phyloP scores from a whole-genome alignment of 2,329 filamentous ascomycete genomes.

The Dothistroma septosporum region DNA sequence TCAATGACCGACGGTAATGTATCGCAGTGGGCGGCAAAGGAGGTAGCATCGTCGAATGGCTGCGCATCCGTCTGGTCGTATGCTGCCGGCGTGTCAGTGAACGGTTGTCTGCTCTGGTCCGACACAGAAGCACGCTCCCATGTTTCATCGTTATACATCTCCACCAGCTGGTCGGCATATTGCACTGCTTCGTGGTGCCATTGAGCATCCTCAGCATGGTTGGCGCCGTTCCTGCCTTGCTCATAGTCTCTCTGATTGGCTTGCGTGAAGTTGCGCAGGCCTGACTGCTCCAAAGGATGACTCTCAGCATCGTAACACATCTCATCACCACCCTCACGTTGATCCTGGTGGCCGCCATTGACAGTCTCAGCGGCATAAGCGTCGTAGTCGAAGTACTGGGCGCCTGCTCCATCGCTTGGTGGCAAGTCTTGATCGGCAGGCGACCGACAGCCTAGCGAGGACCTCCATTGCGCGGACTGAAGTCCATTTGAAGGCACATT shows the following conservation, averaged over 20 bases:
- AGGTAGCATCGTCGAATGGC: background rate
- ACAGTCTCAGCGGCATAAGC: background rate
- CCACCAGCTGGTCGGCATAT: background rate
- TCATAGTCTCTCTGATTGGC: background rate
- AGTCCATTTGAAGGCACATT: background rate
- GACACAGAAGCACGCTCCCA: background rate
- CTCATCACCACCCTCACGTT: background rate
- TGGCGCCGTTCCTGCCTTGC: no score
- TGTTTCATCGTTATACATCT: background rate
- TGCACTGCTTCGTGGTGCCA: background rate
- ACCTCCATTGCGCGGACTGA: background rate
- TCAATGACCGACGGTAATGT: background rate
- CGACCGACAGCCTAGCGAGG: background rate
- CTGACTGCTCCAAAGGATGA: background rate
- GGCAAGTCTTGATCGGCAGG: background rate
- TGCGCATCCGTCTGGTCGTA: background rate
- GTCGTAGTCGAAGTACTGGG: constrained; percentile 9
- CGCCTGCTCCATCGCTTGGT: background rate
- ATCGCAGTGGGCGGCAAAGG: background rate
- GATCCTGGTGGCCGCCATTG: background rate
- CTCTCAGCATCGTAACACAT: background rate
- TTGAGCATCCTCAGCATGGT: background rate
- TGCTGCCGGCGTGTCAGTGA: background rate
- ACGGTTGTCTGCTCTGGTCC: background rate
- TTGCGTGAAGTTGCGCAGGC: background rate